phyloP scores from a whole-genome alignment of 169 alveolate genomes.

The Cryptosporidium sp. region DNA sequence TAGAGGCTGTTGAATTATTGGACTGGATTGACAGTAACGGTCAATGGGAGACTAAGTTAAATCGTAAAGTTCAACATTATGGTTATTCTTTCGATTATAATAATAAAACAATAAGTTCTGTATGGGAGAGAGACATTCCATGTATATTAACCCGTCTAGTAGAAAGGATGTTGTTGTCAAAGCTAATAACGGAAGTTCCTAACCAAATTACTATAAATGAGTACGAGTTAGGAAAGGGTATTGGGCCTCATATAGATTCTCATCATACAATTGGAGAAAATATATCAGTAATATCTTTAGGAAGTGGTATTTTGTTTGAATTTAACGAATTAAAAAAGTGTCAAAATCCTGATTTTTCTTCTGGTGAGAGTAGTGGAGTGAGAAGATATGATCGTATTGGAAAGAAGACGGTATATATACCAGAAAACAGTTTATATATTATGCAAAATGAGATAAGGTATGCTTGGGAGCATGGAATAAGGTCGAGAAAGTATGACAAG shows the following conservation, averaged over 20 bases:
- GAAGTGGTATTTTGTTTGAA: slow-evolving; percentile 42
- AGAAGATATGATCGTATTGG: background rate
- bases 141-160: background rate
- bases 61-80: slow-evolving; percentile 58
- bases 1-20: slow-evolving; percentile 2
- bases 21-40: slow-evolving; percentile 53
- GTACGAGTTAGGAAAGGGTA: slow-evolving; percentile 53
- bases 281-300: slow-evolving; percentile 45
- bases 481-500: slow-evolving; percentile 22
- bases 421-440: slow-evolving; percentile 63
- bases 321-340: slow-evolving; percentile 1
- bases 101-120: slow-evolving; percentile 38
- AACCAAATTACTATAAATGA: slow-evolving; percentile 68
- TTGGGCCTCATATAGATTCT: slow-evolving; percentile 65
- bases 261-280: slow-evolving; percentile 55
- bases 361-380: background rate
- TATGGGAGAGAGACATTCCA: slow-evolving; percentile 56
- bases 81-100: slow-evolving; percentile 50
- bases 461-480: slow-evolving; percentile 65
- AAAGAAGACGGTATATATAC: slow-evolving; percentile 7
- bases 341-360: background rate
- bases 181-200: slow-evolving; percentile 4
- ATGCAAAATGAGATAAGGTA: slow-evolving; percentile 37
- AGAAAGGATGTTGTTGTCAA: background rate
- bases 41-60: slow-evolving; percentile 25